Conservation (phyloP, 371 early-diverging fungal species). For the Circinella umbellata region DNA sequence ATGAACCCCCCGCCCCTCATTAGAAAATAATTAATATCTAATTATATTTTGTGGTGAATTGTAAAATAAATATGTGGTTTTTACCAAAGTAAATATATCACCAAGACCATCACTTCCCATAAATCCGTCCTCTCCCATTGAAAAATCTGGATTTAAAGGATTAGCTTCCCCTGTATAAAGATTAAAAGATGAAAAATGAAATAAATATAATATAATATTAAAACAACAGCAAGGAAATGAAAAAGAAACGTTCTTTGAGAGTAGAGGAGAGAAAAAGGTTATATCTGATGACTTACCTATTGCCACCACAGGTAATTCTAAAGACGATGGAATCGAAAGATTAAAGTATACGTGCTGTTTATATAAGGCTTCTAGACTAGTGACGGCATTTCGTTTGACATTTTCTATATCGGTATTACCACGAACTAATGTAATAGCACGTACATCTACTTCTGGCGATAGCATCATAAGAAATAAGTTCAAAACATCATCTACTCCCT, state of each 20-base stretch:
- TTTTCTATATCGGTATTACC: conserved; percentile 47
- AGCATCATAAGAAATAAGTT: conserved; percentile 52
- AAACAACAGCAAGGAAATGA: too few species aligned
- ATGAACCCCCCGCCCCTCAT: too few species aligned
- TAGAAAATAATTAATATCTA: not conserved
- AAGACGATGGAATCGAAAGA: conserved; percentile 19
- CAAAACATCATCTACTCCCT: conserved; percentile 59
- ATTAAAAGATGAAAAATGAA: too few species aligned
- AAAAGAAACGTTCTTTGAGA: too few species aligned
- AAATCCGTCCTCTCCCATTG: not conserved
- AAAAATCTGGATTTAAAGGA: not conserved
- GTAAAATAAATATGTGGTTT: not conserved
- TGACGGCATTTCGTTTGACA: conserved; percentile 26
- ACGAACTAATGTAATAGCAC: conserved; percentile 51
- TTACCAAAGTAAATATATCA: conserved; percentile 8
- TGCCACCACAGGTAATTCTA: conserved; percentile 42
- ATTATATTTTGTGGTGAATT: not conserved
- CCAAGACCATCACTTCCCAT: not conserved
- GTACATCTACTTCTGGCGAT: conserved; percentile 53
- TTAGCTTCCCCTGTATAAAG: not conserved
- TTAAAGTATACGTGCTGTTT: conserved; percentile 31
- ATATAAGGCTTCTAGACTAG: conserved; percentile 31
- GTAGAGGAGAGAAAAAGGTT: too few species aligned
- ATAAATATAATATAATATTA: not conserved
- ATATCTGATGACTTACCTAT: conserved; percentile 31